Evolutionary conservation across 208 protist species (phyloP), one percentile per base, ranked within the genome.

Genomic region (Herpetomonas tarakana): DNA sequence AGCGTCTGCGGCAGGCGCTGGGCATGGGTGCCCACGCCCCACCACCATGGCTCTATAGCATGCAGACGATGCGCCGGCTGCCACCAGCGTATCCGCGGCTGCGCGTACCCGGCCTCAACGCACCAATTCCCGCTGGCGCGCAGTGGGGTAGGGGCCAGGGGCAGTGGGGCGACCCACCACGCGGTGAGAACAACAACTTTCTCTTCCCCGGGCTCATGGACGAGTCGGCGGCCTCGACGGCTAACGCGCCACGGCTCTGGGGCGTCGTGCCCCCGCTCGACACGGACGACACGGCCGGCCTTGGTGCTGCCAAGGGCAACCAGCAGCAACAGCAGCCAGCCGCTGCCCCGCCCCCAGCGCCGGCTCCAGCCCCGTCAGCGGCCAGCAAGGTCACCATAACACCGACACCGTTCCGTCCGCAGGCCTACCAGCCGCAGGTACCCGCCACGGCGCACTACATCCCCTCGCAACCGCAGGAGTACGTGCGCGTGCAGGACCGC

Each of bases 21-120:
- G 98, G 98, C 39, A 99, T 99, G 61, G 72, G 54, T 16, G 41
- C 71, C 25, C 78, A 69, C 49, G 74, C 86, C 0, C 98, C 98
- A 11, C 98, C 98, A 31, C 99, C 99, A 46, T 99, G 98, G 98
- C 85, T 99, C 11, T 97, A 99, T 68, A 94, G 97, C 71, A 99
- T 99, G 98, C 98, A 99, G 86, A 71, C 81, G 19, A 97, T 98
- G 80, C 98, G 98, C 1, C 98, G 98, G 12, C 94, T 98, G 27
- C 98, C 99, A 7, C 97, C 97, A 1, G 97, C 97, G 2, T 99
- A 99, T 73, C 98, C 98, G 0, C 85, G 90, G 28, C 76, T 99
- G 26, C 96, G 96, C 47, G 97, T 99, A 19, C 95, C 98, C 0
- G 98, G 98, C 25, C 83, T 99, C 1, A 99, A 99, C 75, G 97